Evolutionary conservation across 768 basidiomycete genomes (phyloP).

Genomic region (Tylopilus balloui): DNA sequence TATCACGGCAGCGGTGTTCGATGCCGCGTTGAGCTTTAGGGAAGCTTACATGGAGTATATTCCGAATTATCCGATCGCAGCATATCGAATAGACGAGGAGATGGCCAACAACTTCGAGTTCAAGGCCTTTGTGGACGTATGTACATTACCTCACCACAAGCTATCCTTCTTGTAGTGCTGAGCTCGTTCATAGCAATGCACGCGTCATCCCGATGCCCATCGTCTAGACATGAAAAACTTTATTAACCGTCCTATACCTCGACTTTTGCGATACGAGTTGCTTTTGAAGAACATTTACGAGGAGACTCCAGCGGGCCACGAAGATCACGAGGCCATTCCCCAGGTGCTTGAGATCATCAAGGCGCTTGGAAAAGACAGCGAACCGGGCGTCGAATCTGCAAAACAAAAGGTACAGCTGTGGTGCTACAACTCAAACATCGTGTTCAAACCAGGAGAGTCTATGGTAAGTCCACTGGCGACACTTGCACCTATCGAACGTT

Average conservation of each 20-base stretch:
- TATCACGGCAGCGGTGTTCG: conserved; percentile 79
- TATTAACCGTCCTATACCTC: conserved; percentile 87
- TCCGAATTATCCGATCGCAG: conserved; percentile 89
- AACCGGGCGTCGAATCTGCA: conserved; percentile 80
- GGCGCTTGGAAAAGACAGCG: conserved; percentile 78
- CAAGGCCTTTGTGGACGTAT: conserved; percentile 75
- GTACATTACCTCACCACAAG: conserved; percentile 11
- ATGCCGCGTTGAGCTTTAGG: conserved; percentile 89
- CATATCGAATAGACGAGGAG: conserved; percentile 84
- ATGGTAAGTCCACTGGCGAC: conserved; percentile 39
- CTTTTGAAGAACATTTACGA: conserved; percentile 78
- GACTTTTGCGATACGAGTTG: conserved; percentile 83
- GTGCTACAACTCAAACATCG: conserved; percentile 74
- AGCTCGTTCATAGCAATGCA: conserved; percentile 35
- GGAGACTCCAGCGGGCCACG: conserved; percentile 66
- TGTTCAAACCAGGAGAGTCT: conserved; percentile 74
- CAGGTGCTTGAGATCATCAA: conserved; percentile 86
- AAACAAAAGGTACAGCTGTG: conserved; percentile 89
- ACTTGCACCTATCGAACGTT: neutral
- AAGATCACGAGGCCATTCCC: conserved; percentile 79
- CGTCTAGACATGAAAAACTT: conserved; percentile 91
- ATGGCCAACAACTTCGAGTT: conserved; percentile 78
- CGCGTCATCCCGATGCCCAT: conserved; percentile 70
- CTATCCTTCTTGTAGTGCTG: neutral
- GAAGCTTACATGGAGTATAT: conserved; percentile 92